A percentile compares a stretch with the other conserved stretches of the same genome.
Conservation (phyloP, 83 land plant species). For the Diphasiastrum complanatum region DNA sequence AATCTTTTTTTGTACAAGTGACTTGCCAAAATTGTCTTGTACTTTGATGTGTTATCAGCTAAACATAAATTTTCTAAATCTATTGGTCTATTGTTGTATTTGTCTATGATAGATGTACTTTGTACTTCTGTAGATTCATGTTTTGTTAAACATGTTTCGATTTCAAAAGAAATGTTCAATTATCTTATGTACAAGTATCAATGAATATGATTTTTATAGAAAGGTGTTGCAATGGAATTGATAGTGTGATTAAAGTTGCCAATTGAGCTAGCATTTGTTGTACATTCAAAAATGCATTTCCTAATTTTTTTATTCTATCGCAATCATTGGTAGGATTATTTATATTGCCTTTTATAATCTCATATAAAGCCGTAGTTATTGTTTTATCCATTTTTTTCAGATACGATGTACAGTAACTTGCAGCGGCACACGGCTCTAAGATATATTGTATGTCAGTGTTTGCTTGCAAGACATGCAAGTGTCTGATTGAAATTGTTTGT, state of each 20-base stretch:
- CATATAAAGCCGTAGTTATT: not conserved
- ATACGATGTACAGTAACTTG: constrained; percentile 3
- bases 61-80: not conserved
- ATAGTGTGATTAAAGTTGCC: not conserved
- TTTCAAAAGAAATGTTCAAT: constrained; percentile 1
- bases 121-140: not conserved
- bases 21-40: not conserved
- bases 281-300: constrained; percentile 5
- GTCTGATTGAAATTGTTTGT: not conserved
- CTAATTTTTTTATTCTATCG: not conserved
- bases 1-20: not conserved
- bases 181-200: not conserved
- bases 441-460: not conserved
- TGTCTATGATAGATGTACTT: not conserved
- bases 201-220: not conserved
- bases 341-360: not conserved
- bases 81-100: not conserved
- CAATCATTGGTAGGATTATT: not conserved
- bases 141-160: not conserved
- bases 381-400: constrained; percentile 1
- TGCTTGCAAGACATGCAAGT: not conserved
- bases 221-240: not conserved
- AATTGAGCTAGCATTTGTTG: constrained; percentile 7
- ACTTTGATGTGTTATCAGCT: not conserved
- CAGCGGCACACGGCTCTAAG: not conserved